Evolutionary conservation across 352 stramenopile species (phyloP).

Genomic region (Aphanomyces invadans): DNA sequence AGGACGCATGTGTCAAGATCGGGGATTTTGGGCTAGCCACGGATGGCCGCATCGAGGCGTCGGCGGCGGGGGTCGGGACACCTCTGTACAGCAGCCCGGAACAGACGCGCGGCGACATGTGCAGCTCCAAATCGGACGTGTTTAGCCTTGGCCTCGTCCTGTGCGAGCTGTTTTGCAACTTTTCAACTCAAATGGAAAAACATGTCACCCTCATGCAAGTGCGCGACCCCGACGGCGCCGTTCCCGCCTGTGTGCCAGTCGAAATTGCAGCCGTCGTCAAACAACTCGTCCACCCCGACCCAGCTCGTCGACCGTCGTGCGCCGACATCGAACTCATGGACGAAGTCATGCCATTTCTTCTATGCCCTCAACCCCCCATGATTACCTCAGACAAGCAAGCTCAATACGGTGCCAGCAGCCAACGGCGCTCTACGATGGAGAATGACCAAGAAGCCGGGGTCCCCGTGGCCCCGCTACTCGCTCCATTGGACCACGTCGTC

Average conservation of each 20-base stretch:
- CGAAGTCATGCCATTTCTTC: not conserved
- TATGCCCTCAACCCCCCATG: not conserved
- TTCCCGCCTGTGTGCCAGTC: conserved; percentile 31
- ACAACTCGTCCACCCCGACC: conserved; percentile 45
- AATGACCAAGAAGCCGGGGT: not conserved
- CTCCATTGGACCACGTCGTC: not conserved
- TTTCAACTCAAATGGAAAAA: conserved; percentile 75
- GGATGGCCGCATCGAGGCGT: conserved; percentile 29
- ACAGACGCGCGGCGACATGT: conserved; percentile 40
- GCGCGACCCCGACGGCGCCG: conserved; percentile 29
- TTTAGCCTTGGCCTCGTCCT: conserved; percentile 68
- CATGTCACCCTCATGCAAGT: conserved; percentile 44
- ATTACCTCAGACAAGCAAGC: not conserved
- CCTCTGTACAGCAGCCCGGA: conserved; percentile 71
- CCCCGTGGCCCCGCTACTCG: not conserved
- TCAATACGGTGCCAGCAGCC: not conserved
- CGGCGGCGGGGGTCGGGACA: conserved; percentile 67
- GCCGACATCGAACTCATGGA: conserved; percentile 37
- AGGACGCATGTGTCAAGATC: conserved; percentile 69
- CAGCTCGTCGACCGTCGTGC: conserved; percentile 36
- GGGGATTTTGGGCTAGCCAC: conserved; percentile 76
- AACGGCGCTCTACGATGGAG: not conserved
- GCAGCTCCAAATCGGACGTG: conserved; percentile 49
- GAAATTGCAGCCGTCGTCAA: conserved; percentile 43
- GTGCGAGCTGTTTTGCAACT: conserved; percentile 66